Percentiles rank a stretch among this genome's conserved stretches.
These are phyloP conservation scores for Asterella californica DNA, from an alignment of 225 moss, liverwort and hornwort genomes.

Conservation along the genomic window DNA sequence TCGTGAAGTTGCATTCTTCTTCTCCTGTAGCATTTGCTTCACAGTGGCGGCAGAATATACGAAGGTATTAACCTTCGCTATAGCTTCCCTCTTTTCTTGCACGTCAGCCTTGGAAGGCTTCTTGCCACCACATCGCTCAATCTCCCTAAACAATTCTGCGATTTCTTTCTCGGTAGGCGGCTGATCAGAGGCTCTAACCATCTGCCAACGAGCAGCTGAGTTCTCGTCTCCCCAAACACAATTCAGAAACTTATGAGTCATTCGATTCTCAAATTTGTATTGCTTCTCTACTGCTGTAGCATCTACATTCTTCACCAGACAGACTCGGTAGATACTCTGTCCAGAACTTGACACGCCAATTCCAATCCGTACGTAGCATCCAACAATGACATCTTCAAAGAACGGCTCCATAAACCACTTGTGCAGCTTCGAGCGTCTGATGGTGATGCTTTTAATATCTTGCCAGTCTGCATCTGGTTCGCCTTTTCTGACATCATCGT, in stretches of 20 bases:
- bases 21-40: conserved; percentile 93
- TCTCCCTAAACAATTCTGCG: conserved; percentile 56
- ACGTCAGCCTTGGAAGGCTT: conserved; percentile 62
- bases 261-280: conserved; percentile 95
- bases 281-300: conserved; percentile 84
- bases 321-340: conserved; percentile 87
- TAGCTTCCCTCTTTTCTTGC: conserved; percentile 66
- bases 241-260: conserved; percentile 83
- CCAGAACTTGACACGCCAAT: conserved; percentile 70
- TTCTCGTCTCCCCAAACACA: conserved; percentile 83
- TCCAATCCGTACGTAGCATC: conserved; percentile 86
- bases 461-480: conserved; percentile 60
- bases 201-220: conserved; percentile 85
- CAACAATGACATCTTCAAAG: conserved; percentile 69
- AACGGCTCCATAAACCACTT: conserved; percentile 99
- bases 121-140: conserved; percentile 54
- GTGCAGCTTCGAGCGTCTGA: conserved; percentile 87
- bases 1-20: conserved; percentile 77
- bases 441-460: conserved; percentile 78
- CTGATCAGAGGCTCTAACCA: conserved; percentile 99
- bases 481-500: conserved; percentile 65
- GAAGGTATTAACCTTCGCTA: conserved; percentile 74
- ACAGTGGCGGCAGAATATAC: conserved; percentile 95
- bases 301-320: conserved; percentile 90
- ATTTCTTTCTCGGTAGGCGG: conserved; percentile 80